Conservation (phyloP, 2,329 filamentous ascomycete species). For the Scedosporium apiospermum region DNA sequence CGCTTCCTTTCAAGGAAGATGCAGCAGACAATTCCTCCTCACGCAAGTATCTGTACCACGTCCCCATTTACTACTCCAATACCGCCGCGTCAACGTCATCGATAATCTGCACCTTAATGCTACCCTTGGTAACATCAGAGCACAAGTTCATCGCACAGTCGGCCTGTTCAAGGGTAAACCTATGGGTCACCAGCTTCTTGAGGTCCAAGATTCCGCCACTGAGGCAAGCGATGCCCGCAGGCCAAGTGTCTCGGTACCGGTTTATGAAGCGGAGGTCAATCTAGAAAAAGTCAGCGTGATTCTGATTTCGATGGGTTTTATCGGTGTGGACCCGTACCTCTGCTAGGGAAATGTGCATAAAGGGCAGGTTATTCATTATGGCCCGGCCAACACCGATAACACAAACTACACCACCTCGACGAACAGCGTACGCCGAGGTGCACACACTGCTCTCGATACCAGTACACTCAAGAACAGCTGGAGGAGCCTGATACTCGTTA, state of each 20-base stretch:
- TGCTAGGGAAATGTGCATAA: constrained; percentile 55
- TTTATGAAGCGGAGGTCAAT: constrained; percentile 64
- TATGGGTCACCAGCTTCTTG: constrained; percentile 52
- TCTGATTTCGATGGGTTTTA: background rate
- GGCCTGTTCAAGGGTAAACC: constrained; percentile 51
- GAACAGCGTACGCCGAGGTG: constrained; percentile 46
- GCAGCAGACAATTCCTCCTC: no score
- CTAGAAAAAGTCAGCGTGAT: constrained; percentile 19
- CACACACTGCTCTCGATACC: constrained; percentile 54
- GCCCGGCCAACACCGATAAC: constrained; percentile 55
- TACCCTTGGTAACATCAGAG: constrained; percentile 22
- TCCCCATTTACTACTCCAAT: no score
- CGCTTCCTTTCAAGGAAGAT: no score
- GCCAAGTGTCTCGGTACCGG: constrained; percentile 61
- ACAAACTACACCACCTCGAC: constrained; percentile 50
- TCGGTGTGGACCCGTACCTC: constrained; percentile 22
- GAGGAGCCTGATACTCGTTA: constrained; percentile 46
- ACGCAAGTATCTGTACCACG: no score
- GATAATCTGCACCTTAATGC: constrained; percentile 26
- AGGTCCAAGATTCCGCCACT: constrained; percentile 51
- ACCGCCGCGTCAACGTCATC: constrained; percentile 11
- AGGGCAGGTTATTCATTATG: constrained; percentile 56
- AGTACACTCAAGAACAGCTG: constrained; percentile 55
- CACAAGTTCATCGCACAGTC: constrained; percentile 37
- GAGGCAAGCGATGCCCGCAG: constrained; percentile 51